Percentiles rank a stretch among this genome's conserved stretches.
phyloP scores from a whole-genome alignment of 1,139 yeast genomes.

The Protomyces macrosporus region DNA sequence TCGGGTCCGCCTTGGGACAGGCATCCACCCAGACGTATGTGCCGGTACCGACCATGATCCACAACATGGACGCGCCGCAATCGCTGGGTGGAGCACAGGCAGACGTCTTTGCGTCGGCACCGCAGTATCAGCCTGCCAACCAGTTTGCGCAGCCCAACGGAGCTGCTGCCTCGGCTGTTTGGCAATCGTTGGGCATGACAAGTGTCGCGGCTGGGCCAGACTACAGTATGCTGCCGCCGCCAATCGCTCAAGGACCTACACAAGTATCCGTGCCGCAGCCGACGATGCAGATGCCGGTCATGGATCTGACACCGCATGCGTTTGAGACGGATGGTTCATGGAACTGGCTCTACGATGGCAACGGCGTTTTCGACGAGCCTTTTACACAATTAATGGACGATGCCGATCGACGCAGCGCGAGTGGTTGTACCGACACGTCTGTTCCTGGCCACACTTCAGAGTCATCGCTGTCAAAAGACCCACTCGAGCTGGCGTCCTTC shows the following conservation, averaged over 20 bases:
- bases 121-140: too few species aligned
- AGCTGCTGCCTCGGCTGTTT: background rate
- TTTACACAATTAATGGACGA: background rate
- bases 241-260: background rate
- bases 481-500: background rate
- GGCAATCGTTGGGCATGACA: background rate
- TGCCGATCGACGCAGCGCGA: background rate
- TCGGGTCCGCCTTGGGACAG: too few species aligned
- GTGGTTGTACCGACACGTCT: background rate
- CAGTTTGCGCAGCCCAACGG: background rate
- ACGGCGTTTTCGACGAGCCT: constrained; percentile 6
- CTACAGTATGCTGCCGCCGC: background rate
- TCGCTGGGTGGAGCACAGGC: too few species aligned
- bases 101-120: too few species aligned
- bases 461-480: background rate
- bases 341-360: background rate
- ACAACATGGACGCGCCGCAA: too few species aligned
- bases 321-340: background rate
- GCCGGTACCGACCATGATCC: too few species aligned
- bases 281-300: background rate
- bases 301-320: background rate
- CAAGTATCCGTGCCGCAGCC: background rate
- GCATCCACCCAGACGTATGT: too few species aligned
- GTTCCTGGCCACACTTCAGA: background rate
- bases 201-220: background rate